Percentiles rank a stretch among this genome's conserved stretches.
Conservation (phyloP, 371 early-diverging fungal species). For the Vairimorpha necatrix region DNA sequence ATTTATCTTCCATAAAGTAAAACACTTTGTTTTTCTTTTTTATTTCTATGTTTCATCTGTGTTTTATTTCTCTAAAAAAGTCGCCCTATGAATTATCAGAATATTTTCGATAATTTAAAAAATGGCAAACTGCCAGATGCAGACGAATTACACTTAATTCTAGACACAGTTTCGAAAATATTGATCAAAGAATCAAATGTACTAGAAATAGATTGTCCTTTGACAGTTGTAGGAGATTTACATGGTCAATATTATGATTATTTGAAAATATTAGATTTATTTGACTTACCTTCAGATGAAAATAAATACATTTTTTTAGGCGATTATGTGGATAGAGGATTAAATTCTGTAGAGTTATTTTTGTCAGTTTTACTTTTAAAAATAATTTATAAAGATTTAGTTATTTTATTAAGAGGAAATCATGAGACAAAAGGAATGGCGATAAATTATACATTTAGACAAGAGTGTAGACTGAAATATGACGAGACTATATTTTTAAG, state of each 20-base stretch:
- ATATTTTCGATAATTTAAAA: slow-evolving; percentile 20
- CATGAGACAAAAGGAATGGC: slow-evolving; percentile 54
- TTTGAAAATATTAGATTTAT: slow-evolving; percentile 50
- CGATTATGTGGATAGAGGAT: slow-evolving; percentile 64
- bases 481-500: slow-evolving; percentile 36
- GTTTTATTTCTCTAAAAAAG: background rate
- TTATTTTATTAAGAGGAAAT: slow-evolving; percentile 60
- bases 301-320: slow-evolving; percentile 59
- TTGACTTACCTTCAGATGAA: slow-evolving; percentile 28
- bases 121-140: slow-evolving; percentile 6
- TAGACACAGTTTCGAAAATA: slow-evolving; percentile 29
- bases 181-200: slow-evolving; percentile 50
- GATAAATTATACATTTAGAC: slow-evolving; percentile 54
- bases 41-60: background rate
- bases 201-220: slow-evolving; percentile 36
- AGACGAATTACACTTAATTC: slow-evolving; percentile 22
- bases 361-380: slow-evolving; percentile 55
- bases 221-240: slow-evolving; percentile 61
- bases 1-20: slow-evolving; percentile 43
- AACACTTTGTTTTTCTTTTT: background rate
- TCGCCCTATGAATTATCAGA: background rate
- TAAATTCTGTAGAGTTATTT: slow-evolving; percentile 55
- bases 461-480: slow-evolving; percentile 57
- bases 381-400: slow-evolving; percentile 19
- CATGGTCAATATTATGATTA: slow-evolving; percentile 64